Percentiles rank a stretch among this genome's conserved stretches.
These are phyloP conservation scores for Talaromyces liani DNA, from an alignment of 495 filamentous ascomycete genomes.

Conservation along the genomic window DNA sequence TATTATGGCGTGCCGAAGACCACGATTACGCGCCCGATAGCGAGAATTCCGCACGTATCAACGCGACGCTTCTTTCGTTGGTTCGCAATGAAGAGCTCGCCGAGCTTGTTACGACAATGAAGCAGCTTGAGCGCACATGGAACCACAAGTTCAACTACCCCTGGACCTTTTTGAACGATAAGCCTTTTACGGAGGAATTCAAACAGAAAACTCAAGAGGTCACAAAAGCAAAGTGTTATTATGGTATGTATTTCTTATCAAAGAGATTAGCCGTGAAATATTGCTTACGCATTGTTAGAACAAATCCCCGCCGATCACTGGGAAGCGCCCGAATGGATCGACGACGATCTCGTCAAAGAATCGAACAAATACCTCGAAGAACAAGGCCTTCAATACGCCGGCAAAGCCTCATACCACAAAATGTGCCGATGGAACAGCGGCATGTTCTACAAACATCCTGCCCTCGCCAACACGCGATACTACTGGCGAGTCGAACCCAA, in stretches of 20 bases:
- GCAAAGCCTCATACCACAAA: slow-evolving; percentile 87
- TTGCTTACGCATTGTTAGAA: slow-evolving; percentile 37
- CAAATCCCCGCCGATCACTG: slow-evolving; percentile 90
- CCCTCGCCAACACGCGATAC: slow-evolving; percentile 71
- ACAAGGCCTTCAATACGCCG: slow-evolving; percentile 80
- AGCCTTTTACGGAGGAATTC: slow-evolving; percentile 92
- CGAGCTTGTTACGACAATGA: slow-evolving; percentile 79
- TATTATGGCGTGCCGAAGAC: slow-evolving; percentile 62
- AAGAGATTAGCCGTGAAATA: no score
- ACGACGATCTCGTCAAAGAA: slow-evolving; percentile 75
- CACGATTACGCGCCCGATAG: slow-evolving; percentile 63
- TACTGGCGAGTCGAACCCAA: slow-evolving; percentile 99
- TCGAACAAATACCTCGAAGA: slow-evolving; percentile 77
- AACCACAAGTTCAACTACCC: slow-evolving; percentile 99
- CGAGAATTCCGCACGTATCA: slow-evolving; percentile 70
- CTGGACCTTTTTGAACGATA: slow-evolving; percentile 98
- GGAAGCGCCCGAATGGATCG: slow-evolving; percentile 88
- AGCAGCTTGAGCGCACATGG: slow-evolving; percentile 88
- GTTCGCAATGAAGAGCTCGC: slow-evolving; percentile 86
- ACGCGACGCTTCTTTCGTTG: slow-evolving; percentile 84
- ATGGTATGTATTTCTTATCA: slow-evolving; percentile 52
- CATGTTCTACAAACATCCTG: slow-evolving; percentile 94
- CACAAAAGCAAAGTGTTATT: slow-evolving; percentile 79
- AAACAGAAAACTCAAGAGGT: slow-evolving; percentile 66
- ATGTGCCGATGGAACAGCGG: slow-evolving; percentile 99